phyloP scores from a whole-genome alignment of 2,329 filamentous ascomycete genomes.

The Stromatinia cepivora region DNA sequence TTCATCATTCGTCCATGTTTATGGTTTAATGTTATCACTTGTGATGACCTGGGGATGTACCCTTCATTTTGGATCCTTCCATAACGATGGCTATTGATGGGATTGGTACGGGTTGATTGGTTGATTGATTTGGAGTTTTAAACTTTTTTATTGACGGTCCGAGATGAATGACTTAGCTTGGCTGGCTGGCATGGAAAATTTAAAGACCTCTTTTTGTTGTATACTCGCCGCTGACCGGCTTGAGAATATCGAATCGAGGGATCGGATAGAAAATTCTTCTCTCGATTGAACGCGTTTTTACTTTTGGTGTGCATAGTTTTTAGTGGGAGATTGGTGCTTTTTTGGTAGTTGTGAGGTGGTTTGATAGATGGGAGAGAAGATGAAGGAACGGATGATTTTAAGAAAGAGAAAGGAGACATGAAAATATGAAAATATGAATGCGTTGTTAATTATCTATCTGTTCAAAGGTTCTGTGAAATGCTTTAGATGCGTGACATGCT shows the following conservation, averaged over 20 bases:
- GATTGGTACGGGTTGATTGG: neutral
- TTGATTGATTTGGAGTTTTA: conserved; percentile 5
- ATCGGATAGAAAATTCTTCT: neutral
- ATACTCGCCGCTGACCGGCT: conserved; percentile 24
- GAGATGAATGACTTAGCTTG: conserved; percentile 1
- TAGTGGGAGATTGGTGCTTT: neutral
- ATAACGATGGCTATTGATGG: neutral
- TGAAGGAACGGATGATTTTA: neutral
- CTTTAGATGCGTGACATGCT: no score
- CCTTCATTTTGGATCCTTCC: neutral
- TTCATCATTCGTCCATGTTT: neutral
- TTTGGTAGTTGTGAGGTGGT: neutral
- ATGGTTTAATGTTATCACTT: neutral
- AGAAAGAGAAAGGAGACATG: neutral
- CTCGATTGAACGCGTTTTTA: neutral
- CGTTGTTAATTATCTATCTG: neutral
- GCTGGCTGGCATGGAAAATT: neutral
- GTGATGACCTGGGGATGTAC: neutral
- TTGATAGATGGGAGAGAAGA: neutral
- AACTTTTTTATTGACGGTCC: conserved; percentile 1
- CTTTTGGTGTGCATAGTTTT: conserved; percentile 13
- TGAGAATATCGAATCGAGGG: conserved; percentile 19
- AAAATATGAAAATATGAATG: neutral
- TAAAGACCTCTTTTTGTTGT: neutral
- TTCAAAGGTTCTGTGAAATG: no score